Evolutionary conservation across 208 protist genomes (phyloP), one percentile per base, ranked within the genome.

Genomic region (Acanthamoeba triangularis): DNA sequence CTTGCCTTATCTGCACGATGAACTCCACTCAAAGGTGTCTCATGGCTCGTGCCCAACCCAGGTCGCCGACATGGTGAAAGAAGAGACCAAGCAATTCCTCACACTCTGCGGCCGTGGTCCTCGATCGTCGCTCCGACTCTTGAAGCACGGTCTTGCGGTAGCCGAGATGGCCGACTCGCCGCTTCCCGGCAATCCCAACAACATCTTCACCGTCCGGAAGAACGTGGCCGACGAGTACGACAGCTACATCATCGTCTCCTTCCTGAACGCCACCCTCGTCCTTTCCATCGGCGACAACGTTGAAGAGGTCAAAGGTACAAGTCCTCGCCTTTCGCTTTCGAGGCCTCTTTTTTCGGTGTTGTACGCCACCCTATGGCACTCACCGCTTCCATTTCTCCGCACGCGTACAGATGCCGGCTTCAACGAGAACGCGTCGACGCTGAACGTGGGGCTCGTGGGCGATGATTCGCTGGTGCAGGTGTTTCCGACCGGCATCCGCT

Each of bases 241-340:
- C 93, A 94, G 97, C 69, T 99, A 99, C 96, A 99, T 99, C 92
- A 96, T 99, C 11, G 97, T 99, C 37, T 98, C 98, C 18, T 99
- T 99, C 90, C 61, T 97, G 33, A 98, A 98, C 47, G 95, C 93
- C 2, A 99, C 99, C 3, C 90, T 99, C 3, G 98, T 99, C 0
- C 97, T 99, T 1, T 96, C 94, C 23, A 97, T 99, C 88, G 98
- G 98, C 28, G 98, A 99, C 30, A 98, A 95, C 0, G 98, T 99
- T 16, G 97, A 98, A 93, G 97, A 99, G 61, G 97, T 98, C 59
- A 93, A n/a, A 28, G 80, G 18, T 96, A 54, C 23, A 67, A 25
- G 23, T 13, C 6, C 65, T 74, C 14, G 0, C 30, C 37, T 11
- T 74, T 74, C 67, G 28, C 54, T 25, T 61, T 74, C 11, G 52